A percentile compares a stretch with the other conserved stretches of the same genome.
Conservation (phyloP, 306 rosid genomes). For the Vicia sativa region DNA sequence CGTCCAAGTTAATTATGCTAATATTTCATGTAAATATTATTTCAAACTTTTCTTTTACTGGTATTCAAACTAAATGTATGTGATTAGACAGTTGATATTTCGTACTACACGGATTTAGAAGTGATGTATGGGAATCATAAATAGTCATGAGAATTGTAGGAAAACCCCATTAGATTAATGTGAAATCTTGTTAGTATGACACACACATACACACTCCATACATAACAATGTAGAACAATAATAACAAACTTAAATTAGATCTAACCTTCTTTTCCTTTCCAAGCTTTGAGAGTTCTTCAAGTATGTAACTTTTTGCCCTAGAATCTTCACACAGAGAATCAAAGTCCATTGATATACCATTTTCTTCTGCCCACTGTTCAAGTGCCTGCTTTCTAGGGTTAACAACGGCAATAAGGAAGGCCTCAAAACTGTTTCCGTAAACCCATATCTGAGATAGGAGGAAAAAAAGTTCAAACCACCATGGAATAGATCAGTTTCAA, state of each 20-base stretch:
- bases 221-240: slow-evolving; percentile 22
- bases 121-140: neutral
- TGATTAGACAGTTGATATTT: neutral
- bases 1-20: neutral
- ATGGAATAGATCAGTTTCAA: slow-evolving; percentile 28
- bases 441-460: slow-evolving; percentile 77
- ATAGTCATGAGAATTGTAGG: slow-evolving; percentile 1
- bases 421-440: slow-evolving; percentile 93
- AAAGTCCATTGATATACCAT: slow-evolving; percentile 71
- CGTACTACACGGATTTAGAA: neutral
- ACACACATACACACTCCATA: slow-evolving; percentile 11
- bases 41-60: neutral
- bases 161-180: slow-evolving; percentile 4
- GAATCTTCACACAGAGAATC: slow-evolving; percentile 68
- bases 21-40: slow-evolving; percentile 19
- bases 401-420: slow-evolving; percentile 83
- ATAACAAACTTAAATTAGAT: slow-evolving; percentile 19
- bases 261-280: slow-evolving; percentile 85
- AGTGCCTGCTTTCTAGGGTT: slow-evolving; percentile 70
- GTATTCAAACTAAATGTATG: slow-evolving; percentile 18
- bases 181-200: neutral
- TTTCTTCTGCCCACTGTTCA: slow-evolving; percentile 79
- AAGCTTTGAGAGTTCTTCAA: slow-evolving; percentile 70
- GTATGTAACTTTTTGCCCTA: slow-evolving; percentile 64
- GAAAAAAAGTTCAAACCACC: slow-evolving; percentile 5